Evolutionary conservation across 495 filamentous ascomycete species (phyloP).

Genomic region (Penicillium arizonense): DNA sequence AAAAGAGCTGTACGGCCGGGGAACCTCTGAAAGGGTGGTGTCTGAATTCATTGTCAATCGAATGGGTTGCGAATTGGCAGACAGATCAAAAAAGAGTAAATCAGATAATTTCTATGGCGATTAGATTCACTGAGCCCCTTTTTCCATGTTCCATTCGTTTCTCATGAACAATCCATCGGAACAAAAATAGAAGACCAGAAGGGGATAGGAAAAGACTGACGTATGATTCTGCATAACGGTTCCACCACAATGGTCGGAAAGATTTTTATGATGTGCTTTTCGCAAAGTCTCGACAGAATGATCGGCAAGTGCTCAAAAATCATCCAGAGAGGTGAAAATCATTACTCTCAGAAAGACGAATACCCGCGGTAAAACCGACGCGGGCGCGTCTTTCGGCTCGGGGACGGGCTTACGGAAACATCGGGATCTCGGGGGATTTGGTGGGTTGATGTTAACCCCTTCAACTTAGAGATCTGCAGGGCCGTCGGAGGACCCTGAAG

Average conservation of each 20-base stretch:
- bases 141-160: background rate
- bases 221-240: background rate
- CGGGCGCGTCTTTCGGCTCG: slow-evolving; percentile 1
- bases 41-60: slow-evolving; percentile 6
- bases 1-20: slow-evolving; percentile 14
- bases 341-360: background rate
- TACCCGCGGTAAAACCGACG: background rate
- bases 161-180: background rate
- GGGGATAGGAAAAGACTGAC: background rate
- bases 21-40: slow-evolving; percentile 1
- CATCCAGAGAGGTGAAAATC: background rate
- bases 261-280: slow-evolving; percentile 3
- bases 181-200: background rate
- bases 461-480: background rate
- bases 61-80: background rate
- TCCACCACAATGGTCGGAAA: slow-evolving; percentile 1
- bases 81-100: background rate
- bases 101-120: background rate
- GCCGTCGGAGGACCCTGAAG: background rate
- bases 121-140: background rate
- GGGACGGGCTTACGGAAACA: background rate
- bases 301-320: slow-evolving; percentile 4
- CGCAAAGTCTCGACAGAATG: background rate
- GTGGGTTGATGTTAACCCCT: background rate
- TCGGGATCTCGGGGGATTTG: background rate